These are phyloP conservation scores for Striga asiatica DNA, from an alignment of 257 asterid genomes.

Conservation along the genomic window DNA sequence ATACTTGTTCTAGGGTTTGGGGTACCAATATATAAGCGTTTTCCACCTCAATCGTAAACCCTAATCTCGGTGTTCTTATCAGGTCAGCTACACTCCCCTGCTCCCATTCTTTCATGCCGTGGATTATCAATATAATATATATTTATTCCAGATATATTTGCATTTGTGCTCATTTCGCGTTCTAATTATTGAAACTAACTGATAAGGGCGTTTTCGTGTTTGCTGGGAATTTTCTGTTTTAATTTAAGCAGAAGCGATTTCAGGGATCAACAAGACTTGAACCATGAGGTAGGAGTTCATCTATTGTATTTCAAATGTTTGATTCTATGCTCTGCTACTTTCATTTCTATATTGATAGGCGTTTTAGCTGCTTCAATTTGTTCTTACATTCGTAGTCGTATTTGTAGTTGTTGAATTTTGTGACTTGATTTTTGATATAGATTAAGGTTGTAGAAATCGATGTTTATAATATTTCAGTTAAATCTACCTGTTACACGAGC, in stretches of 20 bases:
- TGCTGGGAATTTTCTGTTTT: neutral
- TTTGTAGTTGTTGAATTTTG: too few relatives aligned
- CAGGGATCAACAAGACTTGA: slow-evolving; percentile 11
- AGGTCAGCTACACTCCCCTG: slow-evolving; percentile 9
- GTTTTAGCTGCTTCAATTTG: neutral
- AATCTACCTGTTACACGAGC: too few relatives aligned
- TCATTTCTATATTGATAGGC: neutral
- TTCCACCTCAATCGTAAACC: neutral
- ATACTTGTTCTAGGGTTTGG: neutral
- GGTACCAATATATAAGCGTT: neutral
- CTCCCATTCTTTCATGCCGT: too few relatives aligned
- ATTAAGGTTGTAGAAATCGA: too few relatives aligned
- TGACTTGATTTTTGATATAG: too few relatives aligned
- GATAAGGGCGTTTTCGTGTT: neutral
- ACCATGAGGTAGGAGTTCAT: slow-evolving; percentile 28
- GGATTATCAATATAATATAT: too few relatives aligned
- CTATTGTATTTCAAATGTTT: neutral
- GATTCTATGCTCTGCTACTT: neutral
- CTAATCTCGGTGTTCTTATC: slow-evolving; percentile 12
- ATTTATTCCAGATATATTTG: neutral
- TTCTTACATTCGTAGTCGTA: too few relatives aligned
- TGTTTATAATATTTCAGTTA: too few relatives aligned
- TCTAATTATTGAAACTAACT: neutral
- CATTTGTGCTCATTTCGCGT: neutral
- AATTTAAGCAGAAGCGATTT: slow-evolving; percentile 12